Evolutionary conservation across 2,329 filamentous ascomycete genomes (phyloP), one percentile per base, ranked within the genome.

Genomic region (Colletotrichum viniferum): DNA sequence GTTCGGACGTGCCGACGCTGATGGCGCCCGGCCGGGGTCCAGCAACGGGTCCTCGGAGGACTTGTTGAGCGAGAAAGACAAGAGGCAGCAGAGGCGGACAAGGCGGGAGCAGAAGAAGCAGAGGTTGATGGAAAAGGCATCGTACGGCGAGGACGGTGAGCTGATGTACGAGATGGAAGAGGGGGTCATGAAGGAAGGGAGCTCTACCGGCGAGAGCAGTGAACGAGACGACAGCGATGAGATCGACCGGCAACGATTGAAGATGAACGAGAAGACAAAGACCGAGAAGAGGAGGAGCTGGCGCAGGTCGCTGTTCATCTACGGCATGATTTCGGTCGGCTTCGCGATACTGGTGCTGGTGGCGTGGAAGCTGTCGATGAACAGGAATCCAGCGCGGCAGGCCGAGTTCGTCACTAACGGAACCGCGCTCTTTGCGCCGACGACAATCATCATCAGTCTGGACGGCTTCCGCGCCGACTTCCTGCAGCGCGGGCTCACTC

Each of bases 391-490:
- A 16, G 76, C 78, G 21, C 71, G 76, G 16, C 79, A 82, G 58
- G 82, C 84, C 62, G 77, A 83, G 32, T 78, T 90, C 26, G 80
- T 90, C 76, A 93, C 89, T 86, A 99, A 99, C 83, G 97, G 97
- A 69, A 98, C 96, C 0, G 94, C 96, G 3, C 86, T 95, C 6
- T 99, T 98, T 82, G 94, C 92, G 12, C 96, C 96, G 1, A 99
- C 97, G 0, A 98, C 97, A 3, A 94, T 99, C 74, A 88, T 98
- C 69, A 94, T 99, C 81, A 98, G 96, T 61, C 89, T 99, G 21
- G 97, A 99, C 84, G 97, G 97, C 5, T 98, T 99, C 86, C 93
- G 97, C 18, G 96, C 97, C 24, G 97, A 98, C 82, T 98, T 98
- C 81, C 87, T 99, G 55, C 91, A 94, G 77, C 92, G 96, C 16